Conservation (phyloP, 2,329 filamentous ascomycete genomes). For the Amesomyces nigricolor region DNA sequence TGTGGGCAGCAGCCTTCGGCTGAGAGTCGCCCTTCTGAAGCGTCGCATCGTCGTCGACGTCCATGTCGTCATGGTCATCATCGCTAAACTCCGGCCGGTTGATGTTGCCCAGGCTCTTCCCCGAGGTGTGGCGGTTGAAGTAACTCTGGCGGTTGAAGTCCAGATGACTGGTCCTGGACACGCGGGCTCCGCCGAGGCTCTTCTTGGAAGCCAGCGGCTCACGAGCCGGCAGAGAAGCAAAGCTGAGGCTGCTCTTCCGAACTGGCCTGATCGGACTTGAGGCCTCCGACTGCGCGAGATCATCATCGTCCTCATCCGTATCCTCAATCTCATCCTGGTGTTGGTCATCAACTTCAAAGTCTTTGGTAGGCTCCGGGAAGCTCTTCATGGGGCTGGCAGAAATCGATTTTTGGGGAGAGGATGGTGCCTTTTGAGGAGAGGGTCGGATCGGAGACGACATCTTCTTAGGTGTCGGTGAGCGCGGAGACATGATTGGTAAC, state of each 20-base stretch:
- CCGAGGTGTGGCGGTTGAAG: constrained; percentile 66
- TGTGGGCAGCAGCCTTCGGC: constrained; percentile 54
- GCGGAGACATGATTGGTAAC: constrained; percentile 21
- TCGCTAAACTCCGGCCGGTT: constrained; percentile 17
- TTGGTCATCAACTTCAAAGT: not conserved
- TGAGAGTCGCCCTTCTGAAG: constrained; percentile 41
- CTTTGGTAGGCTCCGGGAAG: constrained; percentile 18
- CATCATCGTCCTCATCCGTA: constrained; percentile 34
- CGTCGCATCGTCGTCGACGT: constrained; percentile 40
- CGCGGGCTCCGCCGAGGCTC: constrained; percentile 62
- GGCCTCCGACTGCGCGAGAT: constrained; percentile 56
- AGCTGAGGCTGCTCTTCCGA: constrained; percentile 91
- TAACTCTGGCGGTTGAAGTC: constrained; percentile 69
- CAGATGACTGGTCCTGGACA: constrained; percentile 72
- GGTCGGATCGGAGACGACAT: constrained; percentile 19
- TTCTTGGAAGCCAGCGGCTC: constrained; percentile 82
- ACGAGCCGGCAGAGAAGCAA: constrained; percentile 84
- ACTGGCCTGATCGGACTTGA: constrained; percentile 69
- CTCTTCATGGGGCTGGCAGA: constrained; percentile 10
- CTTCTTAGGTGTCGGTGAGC: constrained; percentile 26
- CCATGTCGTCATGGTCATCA: constrained; percentile 48
- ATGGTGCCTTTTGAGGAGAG: constrained; percentile 16
- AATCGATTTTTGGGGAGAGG: constrained; percentile 13
- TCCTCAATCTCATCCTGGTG: constrained; percentile 10
- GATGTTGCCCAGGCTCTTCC: constrained; percentile 59